Evolutionary conservation across 352 stramenopile species (phyloP).

Genomic region (Peronospora belbahrii): DNA sequence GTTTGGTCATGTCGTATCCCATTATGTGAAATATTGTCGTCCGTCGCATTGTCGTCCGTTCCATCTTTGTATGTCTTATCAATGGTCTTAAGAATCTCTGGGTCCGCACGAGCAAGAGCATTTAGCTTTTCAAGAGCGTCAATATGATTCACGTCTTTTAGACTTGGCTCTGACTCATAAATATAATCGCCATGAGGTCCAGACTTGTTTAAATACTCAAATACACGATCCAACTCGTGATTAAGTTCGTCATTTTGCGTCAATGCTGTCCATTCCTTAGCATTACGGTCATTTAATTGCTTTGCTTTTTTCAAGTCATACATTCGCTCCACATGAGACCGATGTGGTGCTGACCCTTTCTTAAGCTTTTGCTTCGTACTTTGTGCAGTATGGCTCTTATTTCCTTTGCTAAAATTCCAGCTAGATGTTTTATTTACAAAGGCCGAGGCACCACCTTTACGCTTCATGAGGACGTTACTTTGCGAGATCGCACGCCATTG

Average conservation of each 20-base stretch:
- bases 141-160: conserved; percentile 51
- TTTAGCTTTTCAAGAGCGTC: conserved; percentile 69
- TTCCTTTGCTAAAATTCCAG: conserved; percentile 40
- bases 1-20: conserved; percentile 9
- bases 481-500: conserved; percentile 30
- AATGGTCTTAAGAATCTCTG: conserved; percentile 37
- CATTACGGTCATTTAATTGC: conserved; percentile 37
- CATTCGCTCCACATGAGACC: conserved; percentile 44
- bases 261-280: conserved; percentile 41
- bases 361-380: conserved; percentile 68
- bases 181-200: conserved; percentile 57
- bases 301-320: conserved; percentile 35
- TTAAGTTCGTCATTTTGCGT: conserved; percentile 55
- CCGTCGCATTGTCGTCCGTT: no score
- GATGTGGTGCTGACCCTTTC: conserved; percentile 43
- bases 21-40: conserved; percentile 12
- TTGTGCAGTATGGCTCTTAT: conserved; percentile 26
- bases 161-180: conserved; percentile 53
- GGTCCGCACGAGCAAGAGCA: conserved; percentile 39
- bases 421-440: conserved; percentile 52
- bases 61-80: conserved; percentile 20
- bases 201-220: conserved; percentile 62
- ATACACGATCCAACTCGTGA: conserved; percentile 55
- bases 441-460: conserved; percentile 57
- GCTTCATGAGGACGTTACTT: conserved; percentile 43